Base-by-base conservation (phyloP, 768 basidiomycete genomes). In the Pulveroboletus sp. region DNA sequence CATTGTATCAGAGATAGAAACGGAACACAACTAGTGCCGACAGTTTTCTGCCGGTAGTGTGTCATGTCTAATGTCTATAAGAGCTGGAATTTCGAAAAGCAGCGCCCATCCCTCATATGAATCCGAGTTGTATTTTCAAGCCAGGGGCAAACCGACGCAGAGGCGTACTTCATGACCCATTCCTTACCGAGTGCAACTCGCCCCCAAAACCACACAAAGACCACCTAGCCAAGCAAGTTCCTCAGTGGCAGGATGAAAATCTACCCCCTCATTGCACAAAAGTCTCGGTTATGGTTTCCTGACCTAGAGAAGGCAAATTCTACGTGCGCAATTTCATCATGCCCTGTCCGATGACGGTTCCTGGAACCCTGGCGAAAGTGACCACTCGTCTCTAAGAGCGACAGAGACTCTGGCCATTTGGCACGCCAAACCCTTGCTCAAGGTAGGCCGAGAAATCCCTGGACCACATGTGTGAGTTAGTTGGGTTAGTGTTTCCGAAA, bases 401-500 rank as follows among this genome's bases (percentile, higher is more conserved):
- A 24, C 11, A 28, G 58, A 86, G 85, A 43, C 81, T 83, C 41
- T 83, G 75, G 54, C 80, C 68, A 1, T 67, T 73, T 0, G 68
- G 64, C 15, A 78, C 63, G 6, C 75, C 76, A 3, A 88, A 67
- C 49, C 80, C 79, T 57, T 73, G 63, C 53, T 78, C 60, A 59
- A 87, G 75, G 63, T 76, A 84, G 9, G 68, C 60, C 45, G 79
- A 80, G 49, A 86, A 73, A 3, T 62, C 69, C 56, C 76, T 76
- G 64, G 81, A 81, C 66, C 82, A 86, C 35, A 51, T 51, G 49
- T 76, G 75, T 48, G 82, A 82, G 36, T 57, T 64, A 39, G 40
- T 62, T 0, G 74, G 69, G 39, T 68, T 75, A 49, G 82, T 67
- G 57, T 82, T 82, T 58, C 74, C 79, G 62, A 88, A 66, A 60